Base-by-base conservation (phyloP, 2,329 filamentous ascomycete species). In the Penicillium brevicompactum region DNA sequence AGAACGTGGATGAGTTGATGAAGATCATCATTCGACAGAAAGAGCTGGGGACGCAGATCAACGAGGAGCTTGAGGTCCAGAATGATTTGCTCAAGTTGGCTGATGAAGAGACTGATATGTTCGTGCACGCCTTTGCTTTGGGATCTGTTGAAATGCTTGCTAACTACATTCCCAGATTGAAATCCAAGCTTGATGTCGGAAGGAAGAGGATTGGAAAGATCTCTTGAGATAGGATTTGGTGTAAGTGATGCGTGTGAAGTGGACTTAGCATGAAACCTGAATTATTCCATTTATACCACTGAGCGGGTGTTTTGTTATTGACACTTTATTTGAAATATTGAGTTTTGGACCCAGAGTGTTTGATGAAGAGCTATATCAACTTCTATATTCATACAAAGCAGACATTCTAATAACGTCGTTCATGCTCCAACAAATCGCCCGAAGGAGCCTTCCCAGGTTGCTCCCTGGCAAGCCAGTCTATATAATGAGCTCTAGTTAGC, bases 41-140 rank as follows among this genome's bases (percentile, higher is more conserved):
- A 66, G 84, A 87, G 66, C 78, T 87, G 72, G 85, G 84, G 1
- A 80, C 85, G 24, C 76, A 80, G 63, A 87, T 87, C 60, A 85
- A 87, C 60, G 79, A 84, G 56, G 85, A 87, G 72, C 68, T 87
- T 63, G 78, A 81, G 54, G 74, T 86, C 55, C 84, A 87, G 74
- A 86, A 86, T 67, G 79, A 83, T 61, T 76, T 87, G 76, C 66
- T 87, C 57, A 80, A 76, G 11, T 66, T 86, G 70, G 69, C 86
- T 22, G 84, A 85, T 60, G 80, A 85, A 60, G 85, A 87, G 71
- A 78, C 81, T 5, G 80, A 82, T 42, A 73, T 77, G 75, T 78
- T 57, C 50, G 67, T 67, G 4, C 32, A 46, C n/a, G 16, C 43
- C 49, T 53, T 56, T 31, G 27, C 13, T 18, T 34, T 40, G 1